phyloP scores from a whole-genome alignment of 768 basidiomycete genomes.

The Clitopilus hobsonii region DNA sequence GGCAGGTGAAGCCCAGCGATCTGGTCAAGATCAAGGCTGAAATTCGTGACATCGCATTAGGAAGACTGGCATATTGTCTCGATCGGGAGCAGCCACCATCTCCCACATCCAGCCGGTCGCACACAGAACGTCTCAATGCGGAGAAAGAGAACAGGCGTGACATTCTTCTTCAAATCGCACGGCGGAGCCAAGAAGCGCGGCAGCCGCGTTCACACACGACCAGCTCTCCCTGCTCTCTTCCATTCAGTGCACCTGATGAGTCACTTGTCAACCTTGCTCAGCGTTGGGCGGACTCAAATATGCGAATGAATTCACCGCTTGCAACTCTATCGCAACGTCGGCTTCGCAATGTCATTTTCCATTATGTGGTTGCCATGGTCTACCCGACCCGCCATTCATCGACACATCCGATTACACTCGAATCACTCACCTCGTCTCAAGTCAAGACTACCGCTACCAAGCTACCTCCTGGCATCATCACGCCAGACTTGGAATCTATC shows the following conservation, averaged over 20 bases:
- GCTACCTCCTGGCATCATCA: slow-evolving; percentile 19
- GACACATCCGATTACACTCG: slow-evolving; percentile 21
- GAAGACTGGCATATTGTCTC: slow-evolving; percentile 61
- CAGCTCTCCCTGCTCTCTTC: slow-evolving; percentile 19
- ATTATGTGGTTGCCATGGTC: slow-evolving; percentile 48
- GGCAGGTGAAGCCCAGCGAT: slow-evolving; percentile 45
- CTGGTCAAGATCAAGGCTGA: slow-evolving; percentile 66
- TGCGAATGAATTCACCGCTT: slow-evolving; percentile 56
- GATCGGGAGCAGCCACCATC: slow-evolving; percentile 15
- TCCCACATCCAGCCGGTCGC: slow-evolving; percentile 12
- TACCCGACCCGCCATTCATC: slow-evolving; percentile 42
- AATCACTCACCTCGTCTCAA: slow-evolving; percentile 15
- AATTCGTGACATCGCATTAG: slow-evolving; percentile 66
- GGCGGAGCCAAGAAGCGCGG: slow-evolving; percentile 50
- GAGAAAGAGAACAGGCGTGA: slow-evolving; percentile 53
- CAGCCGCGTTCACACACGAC: slow-evolving; percentile 16
- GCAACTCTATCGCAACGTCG: slow-evolving; percentile 56
- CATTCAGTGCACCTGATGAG: slow-evolving; percentile 39
- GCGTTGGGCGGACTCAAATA: slow-evolving; percentile 68
- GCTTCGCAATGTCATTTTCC: slow-evolving; percentile 60
- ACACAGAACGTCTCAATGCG: slow-evolving; percentile 28
- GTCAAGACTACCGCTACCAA: slow-evolving; percentile 9
- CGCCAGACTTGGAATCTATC: slow-evolving; percentile 69
- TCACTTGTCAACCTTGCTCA: slow-evolving; percentile 55
- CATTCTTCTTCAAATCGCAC: slow-evolving; percentile 72